Conservation (phyloP, 1,284 basidiomycete species). For the Moesziomyces sp. region DNA sequence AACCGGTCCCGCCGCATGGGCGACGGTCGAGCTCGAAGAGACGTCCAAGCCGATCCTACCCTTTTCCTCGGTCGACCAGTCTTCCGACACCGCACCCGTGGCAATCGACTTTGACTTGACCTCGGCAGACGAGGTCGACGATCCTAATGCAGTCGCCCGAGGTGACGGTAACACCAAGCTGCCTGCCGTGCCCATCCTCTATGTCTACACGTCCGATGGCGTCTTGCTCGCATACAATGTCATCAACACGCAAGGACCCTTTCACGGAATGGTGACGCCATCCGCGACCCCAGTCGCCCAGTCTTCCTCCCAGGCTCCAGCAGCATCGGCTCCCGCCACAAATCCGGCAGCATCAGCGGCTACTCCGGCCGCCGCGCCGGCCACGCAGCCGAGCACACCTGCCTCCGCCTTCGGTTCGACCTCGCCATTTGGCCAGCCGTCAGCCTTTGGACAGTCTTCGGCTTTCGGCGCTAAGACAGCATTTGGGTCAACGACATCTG, state of each 20-base stretch:
- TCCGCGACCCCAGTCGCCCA: conserved; percentile 4
- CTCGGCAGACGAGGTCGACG: conserved; percentile 72
- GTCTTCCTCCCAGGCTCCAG: not conserved
- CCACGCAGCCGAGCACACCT: conserved; percentile 11
- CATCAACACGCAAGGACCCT: conserved; percentile 72
- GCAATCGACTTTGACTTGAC: conserved; percentile 79
- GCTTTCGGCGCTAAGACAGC: conserved; percentile 39
- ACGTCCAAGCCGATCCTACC: conserved; percentile 77
- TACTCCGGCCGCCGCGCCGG: conserved; percentile 10
- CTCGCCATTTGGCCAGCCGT: conserved; percentile 38
- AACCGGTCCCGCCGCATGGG: conserved; percentile 73
- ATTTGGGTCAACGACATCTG: conserved; percentile 40
- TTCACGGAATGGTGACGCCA: conserved; percentile 68
- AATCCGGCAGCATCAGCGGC: conserved; percentile 4
- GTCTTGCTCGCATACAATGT: conserved; percentile 81
- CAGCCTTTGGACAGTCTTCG: conserved; percentile 32
- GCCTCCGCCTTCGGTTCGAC: conserved; percentile 22
- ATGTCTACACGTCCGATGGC: conserved; percentile 82
- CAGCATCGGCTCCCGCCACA: not conserved
- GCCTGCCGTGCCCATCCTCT: conserved; percentile 75
- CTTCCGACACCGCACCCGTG: conserved; percentile 79
- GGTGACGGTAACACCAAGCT: conserved; percentile 69
- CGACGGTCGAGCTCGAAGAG: conserved; percentile 79
- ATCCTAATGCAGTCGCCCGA: conserved; percentile 71
- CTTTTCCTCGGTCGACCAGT: conserved; percentile 73